phyloP scores from a whole-genome alignment of 140 eudicot genomes.

The Oenanthe javanica region DNA sequence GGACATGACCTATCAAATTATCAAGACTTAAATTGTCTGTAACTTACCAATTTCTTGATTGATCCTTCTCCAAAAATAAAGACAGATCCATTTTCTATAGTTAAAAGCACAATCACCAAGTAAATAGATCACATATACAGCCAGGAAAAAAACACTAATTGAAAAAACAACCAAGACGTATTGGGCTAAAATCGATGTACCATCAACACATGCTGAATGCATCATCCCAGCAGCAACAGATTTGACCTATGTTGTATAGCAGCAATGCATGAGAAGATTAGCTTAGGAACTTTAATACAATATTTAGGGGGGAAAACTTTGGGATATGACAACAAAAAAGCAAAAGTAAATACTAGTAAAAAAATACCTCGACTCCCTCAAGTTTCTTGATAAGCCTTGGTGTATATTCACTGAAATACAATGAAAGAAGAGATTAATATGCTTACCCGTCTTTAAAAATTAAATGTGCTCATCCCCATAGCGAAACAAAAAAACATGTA shows the following conservation, averaged over 20 bases:
- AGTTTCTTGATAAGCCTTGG: slow-evolving; percentile 88
- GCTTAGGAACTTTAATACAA: background rate
- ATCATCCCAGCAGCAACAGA: slow-evolving; percentile 85
- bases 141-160: background rate
- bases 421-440: background rate
- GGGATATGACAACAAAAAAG: background rate
- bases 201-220: slow-evolving; percentile 90
- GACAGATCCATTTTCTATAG: slow-evolving; percentile 69
- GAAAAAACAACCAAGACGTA: background rate
- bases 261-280: slow-evolving; percentile 6
- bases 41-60: slow-evolving; percentile 57
- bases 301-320: background rate
- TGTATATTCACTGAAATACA: slow-evolving; percentile 69
- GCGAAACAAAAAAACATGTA: background rate
- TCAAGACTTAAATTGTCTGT: slow-evolving; percentile 10
- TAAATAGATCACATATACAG: background rate
- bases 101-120: background rate
- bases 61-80: slow-evolving; percentile 77
- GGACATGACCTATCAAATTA: background rate
- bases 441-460: background rate
- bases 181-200: slow-evolving; percentile 18
- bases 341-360: background rate
- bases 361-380: slow-evolving; percentile 72
- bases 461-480: background rate
- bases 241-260: slow-evolving; percentile 42